A percentile compares a stretch with the other conserved stretches of the same genome.
Conservation (phyloP, 169 alveolate species). For the Plasmodium ovale region DNA sequence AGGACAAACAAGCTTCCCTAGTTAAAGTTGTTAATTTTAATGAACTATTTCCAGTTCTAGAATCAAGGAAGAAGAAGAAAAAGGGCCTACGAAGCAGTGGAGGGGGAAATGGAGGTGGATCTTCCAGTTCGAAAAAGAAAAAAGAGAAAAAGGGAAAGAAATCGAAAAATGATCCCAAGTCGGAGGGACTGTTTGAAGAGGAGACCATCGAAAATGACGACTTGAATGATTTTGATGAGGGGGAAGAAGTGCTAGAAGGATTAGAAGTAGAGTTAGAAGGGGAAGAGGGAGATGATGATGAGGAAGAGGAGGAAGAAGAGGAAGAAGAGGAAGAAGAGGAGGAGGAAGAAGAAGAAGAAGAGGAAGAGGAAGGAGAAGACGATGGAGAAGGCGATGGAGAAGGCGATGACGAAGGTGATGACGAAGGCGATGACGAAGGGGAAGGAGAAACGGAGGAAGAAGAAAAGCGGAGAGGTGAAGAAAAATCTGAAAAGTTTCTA, state of each 20-base stretch:
- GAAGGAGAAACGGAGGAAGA: neutral
- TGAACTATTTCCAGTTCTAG: constrained; percentile 55
- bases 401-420: neutral
- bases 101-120: constrained; percentile 2
- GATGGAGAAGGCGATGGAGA: neutral
- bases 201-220: constrained; percentile 3
- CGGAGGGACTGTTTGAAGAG: constrained; percentile 29
- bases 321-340: constrained; percentile 1
- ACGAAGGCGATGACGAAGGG: neutral
- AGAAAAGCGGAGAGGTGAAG: neutral
- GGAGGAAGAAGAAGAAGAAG: neutral
- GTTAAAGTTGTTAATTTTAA: constrained; percentile 41
- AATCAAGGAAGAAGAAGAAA: neutral
- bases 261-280: neutral
- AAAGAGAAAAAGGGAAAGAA: constrained; percentile 10
- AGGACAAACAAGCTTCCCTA: constrained; percentile 33
- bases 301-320: neutral
- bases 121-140: constrained; percentile 34
- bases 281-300: neutral
- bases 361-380: neutral
- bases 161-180: neutral
- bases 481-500: too few species aligned
- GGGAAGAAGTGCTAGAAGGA: neutral
- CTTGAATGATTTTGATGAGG: constrained; percentile 5
- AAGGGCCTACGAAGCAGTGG: too few species aligned